Percentiles rank a stretch among this genome's conserved stretches.
These are phyloP conservation scores for Penicillium cosmopolitanum DNA, from an alignment of 495 filamentous ascomycete genomes.

Conservation along the genomic window DNA sequence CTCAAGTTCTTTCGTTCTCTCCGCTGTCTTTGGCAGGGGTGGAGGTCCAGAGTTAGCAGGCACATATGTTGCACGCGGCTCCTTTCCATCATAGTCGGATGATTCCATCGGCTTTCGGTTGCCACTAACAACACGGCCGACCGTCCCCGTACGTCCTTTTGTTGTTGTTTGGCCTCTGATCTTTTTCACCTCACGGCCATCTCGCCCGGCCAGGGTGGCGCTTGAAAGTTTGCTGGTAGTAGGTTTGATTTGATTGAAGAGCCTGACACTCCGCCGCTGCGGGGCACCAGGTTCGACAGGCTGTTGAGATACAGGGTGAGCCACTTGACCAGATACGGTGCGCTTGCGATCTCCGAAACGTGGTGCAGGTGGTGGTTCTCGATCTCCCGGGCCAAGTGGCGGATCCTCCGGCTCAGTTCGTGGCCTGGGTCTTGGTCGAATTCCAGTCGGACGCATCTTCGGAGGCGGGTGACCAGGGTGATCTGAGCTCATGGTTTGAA, in stretches of 20 bases:
- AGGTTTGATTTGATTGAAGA: constrained; percentile 72
- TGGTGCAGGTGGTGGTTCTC: constrained; percentile 38
- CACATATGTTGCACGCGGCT: constrained; percentile 37
- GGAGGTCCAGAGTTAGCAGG: constrained; percentile 33
- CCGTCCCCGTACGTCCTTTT: constrained; percentile 60
- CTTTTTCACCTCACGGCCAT: constrained; percentile 77
- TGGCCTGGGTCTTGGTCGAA: constrained; percentile 51
- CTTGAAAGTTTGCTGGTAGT: constrained; percentile 58
- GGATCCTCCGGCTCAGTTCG: constrained; percentile 55
- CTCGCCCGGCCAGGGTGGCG: constrained; percentile 56
- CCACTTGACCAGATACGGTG: constrained; percentile 80
- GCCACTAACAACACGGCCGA: constrained; percentile 85
- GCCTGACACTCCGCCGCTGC: constrained; percentile 76
- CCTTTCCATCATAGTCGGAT: constrained; percentile 69
- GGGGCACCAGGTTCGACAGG: constrained; percentile 66
- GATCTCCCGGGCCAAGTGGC: constrained; percentile 38
- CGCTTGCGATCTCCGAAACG: constrained; percentile 69
- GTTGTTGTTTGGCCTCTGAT: constrained; percentile 67
- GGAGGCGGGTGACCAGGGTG: constrained; percentile 62
- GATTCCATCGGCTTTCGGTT: constrained; percentile 66
- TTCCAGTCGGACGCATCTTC: constrained; percentile 61
- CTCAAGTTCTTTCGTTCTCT: constrained; percentile 69
- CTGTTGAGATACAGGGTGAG: constrained; percentile 58
- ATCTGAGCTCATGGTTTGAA: constrained; percentile 56
- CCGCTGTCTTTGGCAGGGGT: constrained; percentile 33